These are phyloP conservation scores for Aspergillus sclerotiicarbonarius DNA, from an alignment of 495 filamentous ascomycete genomes.

Conservation along the genomic window DNA sequence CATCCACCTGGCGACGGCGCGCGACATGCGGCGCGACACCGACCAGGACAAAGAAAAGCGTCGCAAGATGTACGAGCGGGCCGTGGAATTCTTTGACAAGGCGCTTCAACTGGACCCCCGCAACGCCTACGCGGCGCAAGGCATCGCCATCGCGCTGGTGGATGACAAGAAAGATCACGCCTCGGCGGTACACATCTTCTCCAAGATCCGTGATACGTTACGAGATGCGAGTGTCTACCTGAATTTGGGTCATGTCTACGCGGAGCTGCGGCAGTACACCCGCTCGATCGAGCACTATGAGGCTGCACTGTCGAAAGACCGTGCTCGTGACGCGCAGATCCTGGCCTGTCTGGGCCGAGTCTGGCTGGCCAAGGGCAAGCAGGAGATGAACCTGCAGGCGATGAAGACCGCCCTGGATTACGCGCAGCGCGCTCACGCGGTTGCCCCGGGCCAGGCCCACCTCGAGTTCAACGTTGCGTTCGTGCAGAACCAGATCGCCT, in stretches of 20 bases:
- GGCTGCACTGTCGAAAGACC: constrained; percentile 78
- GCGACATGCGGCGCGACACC: constrained; percentile 89
- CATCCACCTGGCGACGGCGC: constrained; percentile 75
- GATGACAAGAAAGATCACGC: constrained; percentile 89
- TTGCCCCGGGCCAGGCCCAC: constrained; percentile 79
- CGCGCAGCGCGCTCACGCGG: constrained; percentile 76
- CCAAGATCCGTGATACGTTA: constrained; percentile 82
- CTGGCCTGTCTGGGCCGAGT: constrained; percentile 92
- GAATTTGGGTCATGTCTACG: constrained; percentile 90
- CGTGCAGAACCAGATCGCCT: constrained; percentile 89
- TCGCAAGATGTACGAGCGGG: constrained; percentile 77
- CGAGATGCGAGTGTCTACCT: constrained; percentile 82
- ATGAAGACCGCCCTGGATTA: constrained; percentile 87
- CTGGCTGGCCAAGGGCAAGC: constrained; percentile 81
- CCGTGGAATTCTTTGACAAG: constrained; percentile 98
- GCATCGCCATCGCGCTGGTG: constrained; percentile 86
- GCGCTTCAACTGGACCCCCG: constrained; percentile 85
- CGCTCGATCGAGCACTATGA: constrained; percentile 93
- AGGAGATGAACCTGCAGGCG: constrained; percentile 72
- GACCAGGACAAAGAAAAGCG: constrained; percentile 89
- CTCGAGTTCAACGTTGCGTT: constrained; percentile 98
- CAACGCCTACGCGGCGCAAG: constrained; percentile 95
- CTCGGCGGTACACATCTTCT: constrained; percentile 77
- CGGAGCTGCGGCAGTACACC: constrained; percentile 81
- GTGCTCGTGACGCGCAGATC: constrained; percentile 73